Conservation (phyloP, 139 green algal species). For the Picochlorum sp. region DNA sequence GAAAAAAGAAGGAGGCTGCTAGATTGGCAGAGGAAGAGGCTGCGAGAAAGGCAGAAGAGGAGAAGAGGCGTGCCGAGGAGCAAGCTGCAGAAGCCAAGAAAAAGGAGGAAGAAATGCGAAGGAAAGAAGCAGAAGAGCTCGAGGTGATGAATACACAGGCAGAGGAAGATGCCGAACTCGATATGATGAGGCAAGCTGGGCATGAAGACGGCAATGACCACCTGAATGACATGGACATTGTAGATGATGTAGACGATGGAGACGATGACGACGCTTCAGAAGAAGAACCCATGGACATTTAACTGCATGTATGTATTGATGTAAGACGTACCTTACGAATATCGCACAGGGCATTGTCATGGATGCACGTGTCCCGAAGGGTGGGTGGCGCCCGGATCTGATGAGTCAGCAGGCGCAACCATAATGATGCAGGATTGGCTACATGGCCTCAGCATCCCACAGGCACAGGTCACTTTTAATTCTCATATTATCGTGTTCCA, state of each 20-base stretch:
- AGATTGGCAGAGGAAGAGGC: not conserved
- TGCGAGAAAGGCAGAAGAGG: not conserved
- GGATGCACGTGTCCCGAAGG: too few relatives aligned
- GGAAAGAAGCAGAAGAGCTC: constrained; percentile 6
- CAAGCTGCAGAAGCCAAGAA: not conserved
- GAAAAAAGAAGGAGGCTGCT: not conserved
- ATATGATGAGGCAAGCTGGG: constrained; percentile 6
- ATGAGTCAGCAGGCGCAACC: too few relatives aligned
- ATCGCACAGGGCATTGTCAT: too few relatives aligned
- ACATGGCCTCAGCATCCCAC: too few relatives aligned
- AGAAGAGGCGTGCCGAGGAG: not conserved
- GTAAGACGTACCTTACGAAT: too few relatives aligned
- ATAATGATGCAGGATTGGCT: too few relatives aligned
- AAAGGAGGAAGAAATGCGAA: constrained; percentile 5
- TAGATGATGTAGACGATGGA: constrained; percentile 3
- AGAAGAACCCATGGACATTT: constrained; percentile 3
- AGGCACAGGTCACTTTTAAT: too few relatives aligned
- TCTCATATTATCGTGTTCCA: too few relatives aligned
- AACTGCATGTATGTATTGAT: not conserved
- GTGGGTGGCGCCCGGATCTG: too few relatives aligned
- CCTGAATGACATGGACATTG: not conserved
- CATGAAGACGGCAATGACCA: constrained; percentile 8
- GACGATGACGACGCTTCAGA: not conserved
- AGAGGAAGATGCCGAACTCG: not conserved
- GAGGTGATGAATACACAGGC: constrained; percentile 5